Evolutionary conservation across 2,329 filamentous ascomycete genomes (phyloP).

Genomic region (Cladophialophora psammophila): DNA sequence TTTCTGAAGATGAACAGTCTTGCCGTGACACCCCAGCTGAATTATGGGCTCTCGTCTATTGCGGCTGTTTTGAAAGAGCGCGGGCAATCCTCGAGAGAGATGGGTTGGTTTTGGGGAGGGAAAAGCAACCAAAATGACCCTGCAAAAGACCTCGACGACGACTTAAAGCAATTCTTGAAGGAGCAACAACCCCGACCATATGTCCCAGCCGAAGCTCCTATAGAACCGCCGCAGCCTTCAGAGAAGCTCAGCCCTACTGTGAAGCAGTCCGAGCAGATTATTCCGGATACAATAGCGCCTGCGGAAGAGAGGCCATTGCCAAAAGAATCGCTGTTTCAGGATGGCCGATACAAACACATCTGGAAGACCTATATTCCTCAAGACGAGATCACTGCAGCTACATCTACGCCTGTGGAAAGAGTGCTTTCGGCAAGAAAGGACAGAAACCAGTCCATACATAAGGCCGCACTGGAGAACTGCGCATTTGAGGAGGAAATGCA

Average conservation of each 20-base stretch:
- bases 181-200: slow-evolving; percentile 81
- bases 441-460: slow-evolving; percentile 77
- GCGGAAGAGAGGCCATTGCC: slow-evolving; percentile 37
- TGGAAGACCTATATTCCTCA: slow-evolving; percentile 91
- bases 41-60: not conserved
- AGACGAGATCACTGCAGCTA: slow-evolving; percentile 70
- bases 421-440: slow-evolving; percentile 86
- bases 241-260: slow-evolving; percentile 38
- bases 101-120: slow-evolving; percentile 71
- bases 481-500: slow-evolving; percentile 84
- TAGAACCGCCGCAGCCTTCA: slow-evolving; percentile 34
- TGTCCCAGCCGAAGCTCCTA: slow-evolving; percentile 48
- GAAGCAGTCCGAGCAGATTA: slow-evolving; percentile 36
- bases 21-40: not conserved
- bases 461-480: slow-evolving; percentile 91
- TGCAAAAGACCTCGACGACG: slow-evolving; percentile 78
- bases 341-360: slow-evolving; percentile 80
- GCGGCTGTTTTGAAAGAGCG: not conserved
- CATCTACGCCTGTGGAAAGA: slow-evolving; percentile 78
- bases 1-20: not conserved
- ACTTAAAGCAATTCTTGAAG: slow-evolving; percentile 82
- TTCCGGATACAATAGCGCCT: slow-evolving; percentile 39
- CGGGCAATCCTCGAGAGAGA: slow-evolving; percentile 43
- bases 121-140: slow-evolving; percentile 64
- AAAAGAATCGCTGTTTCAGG: slow-evolving; percentile 67